phyloP scores from a whole-genome alignment of 768 basidiomycete genomes.

The Pleurotus sapidus region DNA sequence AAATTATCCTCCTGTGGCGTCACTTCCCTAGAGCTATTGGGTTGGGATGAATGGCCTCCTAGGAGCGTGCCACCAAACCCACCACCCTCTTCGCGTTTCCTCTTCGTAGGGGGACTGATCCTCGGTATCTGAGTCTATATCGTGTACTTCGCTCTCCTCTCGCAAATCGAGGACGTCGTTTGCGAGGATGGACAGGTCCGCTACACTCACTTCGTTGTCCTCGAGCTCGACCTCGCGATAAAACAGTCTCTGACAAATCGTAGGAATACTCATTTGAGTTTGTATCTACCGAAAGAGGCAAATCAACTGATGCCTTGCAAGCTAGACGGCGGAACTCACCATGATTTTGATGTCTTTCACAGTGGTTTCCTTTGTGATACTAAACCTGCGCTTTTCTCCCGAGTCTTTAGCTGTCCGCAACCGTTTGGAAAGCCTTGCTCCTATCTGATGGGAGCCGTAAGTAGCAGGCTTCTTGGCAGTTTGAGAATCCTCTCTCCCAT shows the following conservation, averaged over 20 bases:
- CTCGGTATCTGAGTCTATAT: constrained; percentile 45
- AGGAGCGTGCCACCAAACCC: constrained; percentile 78
- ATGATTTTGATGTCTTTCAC: constrained; percentile 78
- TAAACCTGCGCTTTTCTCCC: constrained; percentile 48
- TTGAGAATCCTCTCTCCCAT: constrained; percentile 10
- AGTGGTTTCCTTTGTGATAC: constrained; percentile 60
- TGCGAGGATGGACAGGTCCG: constrained; percentile 45
- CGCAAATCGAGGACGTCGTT: constrained; percentile 67
- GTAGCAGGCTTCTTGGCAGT: neutral
- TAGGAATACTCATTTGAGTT: constrained; percentile 60
- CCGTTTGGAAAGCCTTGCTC: constrained; percentile 67
- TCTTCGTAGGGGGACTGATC: constrained; percentile 36
- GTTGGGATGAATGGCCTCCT: constrained; percentile 27
- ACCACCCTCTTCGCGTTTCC: constrained; percentile 53
- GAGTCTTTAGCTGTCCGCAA: constrained; percentile 55
- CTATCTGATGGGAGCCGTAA: constrained; percentile 15
- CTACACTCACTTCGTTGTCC: constrained; percentile 58
- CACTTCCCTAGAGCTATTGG: constrained; percentile 1
- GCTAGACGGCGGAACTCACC: constrained; percentile 34
- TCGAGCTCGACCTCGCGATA: constrained; percentile 59
- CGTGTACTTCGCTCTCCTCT: constrained; percentile 59
- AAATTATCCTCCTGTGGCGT: constrained; percentile 10
- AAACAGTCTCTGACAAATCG: constrained; percentile 73
- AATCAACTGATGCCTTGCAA: too few relatives aligned
- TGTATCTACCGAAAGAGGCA: constrained; percentile 45